A percentile compares a stretch with the other conserved stretches of the same genome.
These are phyloP conservation scores for Wickerhamiella infanticola DNA, from an alignment of 1,139 yeast species.

Conservation along the genomic window DNA sequence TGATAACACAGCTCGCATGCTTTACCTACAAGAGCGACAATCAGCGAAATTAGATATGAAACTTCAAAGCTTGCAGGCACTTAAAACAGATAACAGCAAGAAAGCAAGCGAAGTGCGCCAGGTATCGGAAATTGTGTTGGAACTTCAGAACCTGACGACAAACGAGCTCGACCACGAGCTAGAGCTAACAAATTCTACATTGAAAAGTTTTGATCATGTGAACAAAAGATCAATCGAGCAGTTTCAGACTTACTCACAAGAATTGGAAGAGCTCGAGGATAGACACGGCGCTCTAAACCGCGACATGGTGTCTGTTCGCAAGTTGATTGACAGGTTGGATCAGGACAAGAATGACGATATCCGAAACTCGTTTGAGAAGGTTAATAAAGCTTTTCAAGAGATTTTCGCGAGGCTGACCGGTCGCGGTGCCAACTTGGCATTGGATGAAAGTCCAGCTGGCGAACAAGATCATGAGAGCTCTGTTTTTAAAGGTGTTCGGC, in stretches of 20 bases:
- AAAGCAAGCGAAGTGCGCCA: conserved; percentile 1
- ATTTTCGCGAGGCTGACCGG: conserved; percentile 77
- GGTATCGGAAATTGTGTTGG: not conserved
- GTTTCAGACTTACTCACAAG: conserved; percentile 54
- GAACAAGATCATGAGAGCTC: not conserved
- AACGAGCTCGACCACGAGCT: conserved; percentile 3
- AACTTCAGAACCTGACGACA: not conserved
- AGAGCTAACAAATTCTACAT: conserved; percentile 18
- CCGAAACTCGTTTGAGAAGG: conserved; percentile 58
- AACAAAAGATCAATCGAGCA: conserved; percentile 89
- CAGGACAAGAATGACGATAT: conserved; percentile 76
- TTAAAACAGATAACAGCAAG: conserved; percentile 1
- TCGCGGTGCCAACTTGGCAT: conserved; percentile 53
- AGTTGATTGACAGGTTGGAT: conserved; percentile 55
- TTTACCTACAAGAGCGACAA: not conserved
- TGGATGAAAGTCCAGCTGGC: conserved; percentile 19
- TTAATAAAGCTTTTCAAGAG: conserved; percentile 54
- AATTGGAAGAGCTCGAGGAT: conserved; percentile 46
- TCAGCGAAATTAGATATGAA: conserved; percentile 1
- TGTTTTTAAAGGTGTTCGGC: conserved; percentile 48
- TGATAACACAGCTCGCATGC: not conserved
- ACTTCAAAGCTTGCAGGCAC: conserved; percentile 2
- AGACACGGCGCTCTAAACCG: conserved; percentile 56
- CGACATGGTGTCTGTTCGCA: conserved; percentile 60
- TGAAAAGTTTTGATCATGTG: conserved; percentile 57